Evolutionary conservation across 2,329 filamentous ascomycete genomes (phyloP).

Genomic region (Trichoderma semiorbis): DNA sequence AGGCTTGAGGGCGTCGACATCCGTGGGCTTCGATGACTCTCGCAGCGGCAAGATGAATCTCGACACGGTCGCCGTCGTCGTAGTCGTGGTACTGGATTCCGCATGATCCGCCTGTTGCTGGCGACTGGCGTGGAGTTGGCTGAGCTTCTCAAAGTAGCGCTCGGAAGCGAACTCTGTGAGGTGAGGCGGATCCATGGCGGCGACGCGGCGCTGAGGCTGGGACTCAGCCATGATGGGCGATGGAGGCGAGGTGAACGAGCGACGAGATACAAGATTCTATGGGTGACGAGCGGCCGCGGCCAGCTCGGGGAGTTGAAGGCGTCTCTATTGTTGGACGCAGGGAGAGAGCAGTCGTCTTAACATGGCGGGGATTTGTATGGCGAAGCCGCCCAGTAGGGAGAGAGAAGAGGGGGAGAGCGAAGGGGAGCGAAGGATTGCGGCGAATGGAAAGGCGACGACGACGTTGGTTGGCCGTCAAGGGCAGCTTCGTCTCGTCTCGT

Average conservation of each 20-base stretch:
- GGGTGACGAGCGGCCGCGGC: constrained; percentile 26
- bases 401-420: not conserved
- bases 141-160: constrained; percentile 61
- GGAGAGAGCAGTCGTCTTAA: constrained; percentile 26
- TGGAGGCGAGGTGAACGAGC: constrained; percentile 23
- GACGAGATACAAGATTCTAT: constrained; percentile 16
- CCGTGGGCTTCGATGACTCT: constrained; percentile 33
- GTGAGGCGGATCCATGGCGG: constrained; percentile 58
- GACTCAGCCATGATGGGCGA: constrained; percentile 32
- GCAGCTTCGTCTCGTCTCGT: constrained; percentile 6
- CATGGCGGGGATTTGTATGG: constrained; percentile 27
- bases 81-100: constrained; percentile 20
- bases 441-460: not conserved
- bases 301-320: constrained; percentile 28
- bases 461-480: not conserved
- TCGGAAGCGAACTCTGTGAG: constrained; percentile 65
- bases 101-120: constrained; percentile 36
- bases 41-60: constrained; percentile 51
- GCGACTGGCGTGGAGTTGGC: constrained; percentile 47
- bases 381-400: constrained; percentile 8
- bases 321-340: constrained; percentile 33
- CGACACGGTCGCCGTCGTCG: constrained; percentile 28
- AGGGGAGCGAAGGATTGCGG: not conserved
- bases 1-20: constrained; percentile 30
- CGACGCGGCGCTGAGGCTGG: constrained; percentile 26